phyloP scores from a whole-genome alignment of 768 basidiomycete genomes.

The Dendrothele bispora region DNA sequence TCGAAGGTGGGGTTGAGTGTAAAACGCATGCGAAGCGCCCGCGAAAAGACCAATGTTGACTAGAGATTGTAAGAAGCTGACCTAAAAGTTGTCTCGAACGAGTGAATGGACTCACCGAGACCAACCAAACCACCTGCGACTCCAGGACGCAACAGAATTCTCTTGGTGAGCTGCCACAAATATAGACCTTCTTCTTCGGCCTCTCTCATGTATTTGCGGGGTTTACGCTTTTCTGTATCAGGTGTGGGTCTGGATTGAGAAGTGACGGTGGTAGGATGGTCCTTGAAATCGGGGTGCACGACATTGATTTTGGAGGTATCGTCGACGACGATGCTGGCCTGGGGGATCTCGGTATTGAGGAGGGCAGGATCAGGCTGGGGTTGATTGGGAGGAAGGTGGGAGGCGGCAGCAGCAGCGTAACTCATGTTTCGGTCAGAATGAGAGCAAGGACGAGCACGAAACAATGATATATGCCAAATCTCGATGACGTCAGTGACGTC shows the following conservation, averaged over 20 bases:
- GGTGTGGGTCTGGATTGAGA: constrained; percentile 18
- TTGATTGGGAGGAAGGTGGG: constrained; percentile 55
- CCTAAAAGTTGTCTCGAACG: neutral
- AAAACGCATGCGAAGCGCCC: constrained; percentile 61
- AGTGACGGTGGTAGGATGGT: constrained; percentile 41
- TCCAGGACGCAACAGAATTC: constrained; percentile 61
- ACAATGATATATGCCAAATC: neutral
- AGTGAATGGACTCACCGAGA: constrained; percentile 44
- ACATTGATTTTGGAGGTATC: constrained; percentile 56
- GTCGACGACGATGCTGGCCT: constrained; percentile 40
- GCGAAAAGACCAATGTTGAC: constrained; percentile 74
- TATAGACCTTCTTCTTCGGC: constrained; percentile 52
- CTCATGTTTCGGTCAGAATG: constrained; percentile 66
- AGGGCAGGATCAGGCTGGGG: constrained; percentile 67
- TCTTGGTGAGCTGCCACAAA: constrained; percentile 50
- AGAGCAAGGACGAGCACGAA: too few species aligned
- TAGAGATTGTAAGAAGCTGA: constrained; percentile 21
- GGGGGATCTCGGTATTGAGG: constrained; percentile 47
- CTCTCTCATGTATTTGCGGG: constrained; percentile 38
- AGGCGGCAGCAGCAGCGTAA: constrained; percentile 67
- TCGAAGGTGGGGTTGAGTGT: constrained; percentile 59
- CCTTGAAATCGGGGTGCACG: constrained; percentile 49
- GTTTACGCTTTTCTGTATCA: constrained; percentile 23
- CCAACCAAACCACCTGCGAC: constrained; percentile 75
- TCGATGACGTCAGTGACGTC: neutral